Evolutionary conservation across 192 early-diverging fungal genomes (phyloP), one percentile per base, ranked within the genome.

Genomic region (Backusella australiensis): DNA sequence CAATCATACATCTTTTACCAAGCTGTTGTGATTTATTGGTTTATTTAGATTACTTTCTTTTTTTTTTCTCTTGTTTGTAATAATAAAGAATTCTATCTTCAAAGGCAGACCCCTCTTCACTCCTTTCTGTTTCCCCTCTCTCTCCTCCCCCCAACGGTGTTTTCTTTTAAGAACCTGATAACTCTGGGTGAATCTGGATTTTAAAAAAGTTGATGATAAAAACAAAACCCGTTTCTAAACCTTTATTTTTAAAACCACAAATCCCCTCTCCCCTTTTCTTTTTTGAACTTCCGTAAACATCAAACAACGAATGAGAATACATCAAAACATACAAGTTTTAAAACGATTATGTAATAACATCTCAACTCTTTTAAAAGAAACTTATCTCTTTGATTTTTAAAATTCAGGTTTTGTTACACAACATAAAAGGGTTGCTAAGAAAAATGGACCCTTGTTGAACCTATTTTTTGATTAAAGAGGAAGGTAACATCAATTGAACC

Each of bases 381-480:
- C 2, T 1, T 32, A 59, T 14, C 21, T 19, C 1, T 26, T 26
- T 59, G 7, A n/a, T 38, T 23, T 59, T 59, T 59, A 59, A 29
- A 59, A 59, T 49, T 23, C 12, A 59, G 23, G 21, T 26, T 21
- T 6, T 59, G 53, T 59, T 59, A 59, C 53, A 59, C 53, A 59
- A 59, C 23, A 59, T 26, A 3, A 59, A 21, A 59, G 23, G 53
- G 53, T 29, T 9, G 52, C 15, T 19, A 49, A 49, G 15, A 14
- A 49, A 49, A 49, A 19, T 59, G 53, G 53, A 59, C 53, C 53
- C 53, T 59, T 59, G 53, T 11, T 59, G 53, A 59, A 59, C 53
- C 53, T 59, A 59, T 59, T 59, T 59, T 59, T 23, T 59, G 53
- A 59, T 59, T 59, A 59, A 59, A 59, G 53, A 59, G 53, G 53